phyloP scores from a whole-genome alignment of 2,329 filamentous ascomycete species.

The Arthrobotrys iridis region DNA sequence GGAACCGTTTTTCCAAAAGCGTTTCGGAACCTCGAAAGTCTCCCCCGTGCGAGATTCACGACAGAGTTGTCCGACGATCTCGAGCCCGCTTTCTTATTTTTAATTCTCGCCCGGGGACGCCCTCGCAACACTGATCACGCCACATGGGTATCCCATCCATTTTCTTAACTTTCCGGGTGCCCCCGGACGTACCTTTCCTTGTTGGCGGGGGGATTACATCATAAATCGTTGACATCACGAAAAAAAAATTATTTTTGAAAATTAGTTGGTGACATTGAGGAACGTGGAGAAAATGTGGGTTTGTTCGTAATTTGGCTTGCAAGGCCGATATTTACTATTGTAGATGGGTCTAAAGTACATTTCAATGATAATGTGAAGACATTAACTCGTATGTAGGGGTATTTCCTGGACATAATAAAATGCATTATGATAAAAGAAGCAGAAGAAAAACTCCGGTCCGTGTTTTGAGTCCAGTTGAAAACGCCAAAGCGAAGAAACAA shows the following conservation, averaged over 20 bases:
- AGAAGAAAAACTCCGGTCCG: conserved; percentile 18
- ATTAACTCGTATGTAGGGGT: conserved; percentile 5
- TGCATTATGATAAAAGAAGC: background rate
- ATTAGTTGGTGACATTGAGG: background rate
- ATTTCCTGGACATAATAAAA: background rate
- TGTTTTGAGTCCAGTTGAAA: conserved; percentile 6
- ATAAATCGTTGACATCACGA: background rate
- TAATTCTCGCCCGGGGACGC: background rate
- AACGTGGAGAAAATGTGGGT: background rate
- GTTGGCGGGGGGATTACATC: background rate
- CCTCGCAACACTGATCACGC: conserved; percentile 12
- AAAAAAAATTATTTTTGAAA: background rate
- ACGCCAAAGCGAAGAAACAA: conserved; percentile 1
- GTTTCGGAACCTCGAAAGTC: background rate
- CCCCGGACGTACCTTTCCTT: too few species aligned
- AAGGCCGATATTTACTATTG: background rate
- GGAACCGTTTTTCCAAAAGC: too few species aligned
- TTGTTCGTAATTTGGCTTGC: background rate
- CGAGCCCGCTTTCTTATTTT: background rate
- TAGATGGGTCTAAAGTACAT: conserved; percentile 14
- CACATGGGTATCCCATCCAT: background rate
- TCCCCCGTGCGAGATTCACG: conserved; percentile 5
- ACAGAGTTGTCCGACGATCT: conserved; percentile 8
- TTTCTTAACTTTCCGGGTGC: too few species aligned
- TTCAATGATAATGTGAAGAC: background rate